phyloP scores from a whole-genome alignment of 768 basidiomycete species.

The Rhizopogon roseolus region DNA sequence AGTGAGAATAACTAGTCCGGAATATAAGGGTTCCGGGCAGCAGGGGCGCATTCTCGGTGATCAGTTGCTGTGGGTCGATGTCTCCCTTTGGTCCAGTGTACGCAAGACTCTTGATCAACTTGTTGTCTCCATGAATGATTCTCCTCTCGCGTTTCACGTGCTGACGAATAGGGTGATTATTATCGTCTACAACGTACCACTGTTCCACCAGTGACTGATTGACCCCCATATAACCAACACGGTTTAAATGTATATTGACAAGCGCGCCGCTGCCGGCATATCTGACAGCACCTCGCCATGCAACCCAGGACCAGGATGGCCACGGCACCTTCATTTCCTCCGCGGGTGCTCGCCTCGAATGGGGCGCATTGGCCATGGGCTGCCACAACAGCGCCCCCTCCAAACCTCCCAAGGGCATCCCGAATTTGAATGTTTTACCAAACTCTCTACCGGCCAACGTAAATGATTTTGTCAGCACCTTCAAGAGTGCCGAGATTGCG shows the following conservation, averaged over 20 bases:
- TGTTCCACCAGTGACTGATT: constrained; percentile 11
- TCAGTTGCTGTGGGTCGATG: not conserved
- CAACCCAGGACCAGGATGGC: constrained; percentile 22
- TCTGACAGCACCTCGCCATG: constrained; percentile 14
- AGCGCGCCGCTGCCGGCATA: not conserved
- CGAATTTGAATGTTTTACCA: too few relatives aligned
- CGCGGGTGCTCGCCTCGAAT: constrained; percentile 6
- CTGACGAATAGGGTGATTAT: too few relatives aligned
- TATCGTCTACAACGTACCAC: constrained; percentile 12
- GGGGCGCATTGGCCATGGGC: constrained; percentile 6
- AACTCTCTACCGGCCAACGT: too few relatives aligned
- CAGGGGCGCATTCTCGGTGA: not conserved
- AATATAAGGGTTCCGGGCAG: constrained; percentile 17
- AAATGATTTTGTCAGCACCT: too few relatives aligned
- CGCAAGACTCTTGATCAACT: too few relatives aligned
- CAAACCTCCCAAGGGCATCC: not conserved
- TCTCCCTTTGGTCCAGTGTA: too few relatives aligned
- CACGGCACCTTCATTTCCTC: not conserved
- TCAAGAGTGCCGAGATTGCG: too few relatives aligned
- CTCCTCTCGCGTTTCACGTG: too few relatives aligned
- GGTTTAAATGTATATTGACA: not conserved
- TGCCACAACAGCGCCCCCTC: constrained; percentile 17
- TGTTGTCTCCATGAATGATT: too few relatives aligned
- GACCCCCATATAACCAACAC: constrained; percentile 1
- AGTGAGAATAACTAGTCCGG: constrained; percentile 10